Evolutionary conservation across 2,329 filamentous ascomycete genomes (phyloP).

Genomic region (Cylindrodendrum hubeiense): DNA sequence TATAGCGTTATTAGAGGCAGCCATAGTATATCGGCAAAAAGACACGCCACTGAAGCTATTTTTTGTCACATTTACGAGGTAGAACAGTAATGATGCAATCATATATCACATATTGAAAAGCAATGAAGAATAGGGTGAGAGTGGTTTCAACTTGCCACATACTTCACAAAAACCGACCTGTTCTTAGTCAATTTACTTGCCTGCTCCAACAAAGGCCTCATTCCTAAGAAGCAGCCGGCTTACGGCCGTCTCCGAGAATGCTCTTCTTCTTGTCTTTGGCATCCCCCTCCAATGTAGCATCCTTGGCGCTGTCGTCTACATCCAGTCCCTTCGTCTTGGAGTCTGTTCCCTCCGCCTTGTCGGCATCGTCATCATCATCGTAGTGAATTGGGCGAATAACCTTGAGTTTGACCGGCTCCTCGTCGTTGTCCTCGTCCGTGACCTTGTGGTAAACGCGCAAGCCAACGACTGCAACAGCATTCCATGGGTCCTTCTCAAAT

Average conservation of each 20-base stretch:
- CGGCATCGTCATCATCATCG: slow-evolving; percentile 38
- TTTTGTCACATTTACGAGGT: no score
- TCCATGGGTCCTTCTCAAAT: slow-evolving; percentile 70
- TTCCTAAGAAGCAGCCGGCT: background rate
- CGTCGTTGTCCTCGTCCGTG: slow-evolving; percentile 44
- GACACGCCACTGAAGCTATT: no score
- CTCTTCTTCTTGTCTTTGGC: slow-evolving; percentile 51
- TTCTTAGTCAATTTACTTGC: background rate
- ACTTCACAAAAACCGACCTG: background rate
- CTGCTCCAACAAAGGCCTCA: background rate
- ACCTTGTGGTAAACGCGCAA: slow-evolving; percentile 71
- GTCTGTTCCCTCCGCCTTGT: slow-evolving; percentile 38
- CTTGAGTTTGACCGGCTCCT: slow-evolving; percentile 53
- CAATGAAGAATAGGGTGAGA: background rate
- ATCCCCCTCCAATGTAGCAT: slow-evolving; percentile 55
- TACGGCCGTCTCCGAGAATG: slow-evolving; percentile 47
- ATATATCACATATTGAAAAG: background rate
- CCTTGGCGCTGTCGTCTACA: slow-evolving; percentile 60
- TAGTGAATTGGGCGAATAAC: slow-evolving; percentile 56
- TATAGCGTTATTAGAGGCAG: no score
- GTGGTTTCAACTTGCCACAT: background rate
- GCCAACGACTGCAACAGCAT: slow-evolving; percentile 72
- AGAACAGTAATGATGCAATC: background rate
- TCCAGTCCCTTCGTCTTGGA: slow-evolving; percentile 53
- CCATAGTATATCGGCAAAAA: no score